A percentile compares a stretch with the other conserved stretches of the same genome.
Conservation (phyloP, 2,329 filamentous ascomycete species). For the Claviceps paspali region DNA sequence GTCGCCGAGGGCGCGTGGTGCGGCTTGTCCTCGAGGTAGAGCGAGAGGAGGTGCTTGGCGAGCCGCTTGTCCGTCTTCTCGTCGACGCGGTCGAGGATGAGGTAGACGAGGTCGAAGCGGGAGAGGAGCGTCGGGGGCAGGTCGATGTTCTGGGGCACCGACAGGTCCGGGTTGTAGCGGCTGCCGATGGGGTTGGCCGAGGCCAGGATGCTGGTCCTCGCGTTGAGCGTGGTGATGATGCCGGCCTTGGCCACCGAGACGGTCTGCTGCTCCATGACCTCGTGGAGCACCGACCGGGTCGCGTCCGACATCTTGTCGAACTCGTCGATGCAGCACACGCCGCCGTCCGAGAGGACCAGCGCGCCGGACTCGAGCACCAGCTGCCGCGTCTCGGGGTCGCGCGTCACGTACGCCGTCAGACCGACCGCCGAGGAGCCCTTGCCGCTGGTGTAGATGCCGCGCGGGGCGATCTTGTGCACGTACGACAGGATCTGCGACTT, state of each 20-base stretch:
- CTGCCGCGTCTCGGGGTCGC: conserved; percentile 66
- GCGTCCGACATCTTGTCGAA: conserved; percentile 77
- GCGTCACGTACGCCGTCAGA: conserved; percentile 67
- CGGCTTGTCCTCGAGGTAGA: conserved; percentile 92
- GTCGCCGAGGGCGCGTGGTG: conserved; percentile 62
- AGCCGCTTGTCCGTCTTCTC: conserved; percentile 78
- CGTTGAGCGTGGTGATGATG: conserved; percentile 93
- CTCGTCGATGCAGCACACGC: conserved; percentile 73
- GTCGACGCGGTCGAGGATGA: conserved; percentile 87
- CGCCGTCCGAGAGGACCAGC: conserved; percentile 64
- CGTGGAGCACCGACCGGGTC: conserved; percentile 67
- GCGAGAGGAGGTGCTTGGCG: conserved; percentile 81
- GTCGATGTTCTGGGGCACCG: conserved; percentile 96
- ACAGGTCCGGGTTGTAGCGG: conserved; percentile 90
- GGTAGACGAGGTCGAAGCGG: conserved; percentile 91
- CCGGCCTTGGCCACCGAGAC: conserved; percentile 80
- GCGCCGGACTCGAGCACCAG: conserved; percentile 70
- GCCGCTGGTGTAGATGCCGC: conserved; percentile 68
- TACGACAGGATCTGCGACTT: conserved; percentile 94
- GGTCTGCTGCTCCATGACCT: conserved; percentile 81
- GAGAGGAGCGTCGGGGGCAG: conserved; percentile 88
- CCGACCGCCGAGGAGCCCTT: conserved; percentile 70
- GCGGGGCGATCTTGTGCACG: conserved; percentile 92
- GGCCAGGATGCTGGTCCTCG: conserved; percentile 85
- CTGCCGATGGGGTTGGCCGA: conserved; percentile 97